phyloP scores from a whole-genome alignment of 2,329 filamentous ascomycete species.

The Sporothrix variecibatus region DNA sequence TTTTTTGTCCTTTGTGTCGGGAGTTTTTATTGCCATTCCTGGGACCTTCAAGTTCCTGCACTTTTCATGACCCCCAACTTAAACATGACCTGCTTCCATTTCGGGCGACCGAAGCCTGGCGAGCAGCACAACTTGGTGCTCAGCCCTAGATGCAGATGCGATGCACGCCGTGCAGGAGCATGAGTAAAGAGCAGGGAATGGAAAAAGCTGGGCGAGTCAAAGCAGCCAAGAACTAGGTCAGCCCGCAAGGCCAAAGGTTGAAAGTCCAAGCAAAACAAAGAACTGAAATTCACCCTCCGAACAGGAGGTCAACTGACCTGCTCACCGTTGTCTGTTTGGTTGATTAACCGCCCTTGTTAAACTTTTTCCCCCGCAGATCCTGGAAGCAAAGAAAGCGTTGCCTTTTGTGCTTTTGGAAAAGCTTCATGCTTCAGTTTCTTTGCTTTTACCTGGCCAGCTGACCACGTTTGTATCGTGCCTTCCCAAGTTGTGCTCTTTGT shows the following conservation, averaged over 20 bases:
- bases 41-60: background rate
- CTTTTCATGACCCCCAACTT: background rate
- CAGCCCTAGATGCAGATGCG: background rate
- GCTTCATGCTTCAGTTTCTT: background rate
- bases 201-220: background rate
- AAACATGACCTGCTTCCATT: constrained; percentile 11
- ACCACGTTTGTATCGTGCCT: background rate
- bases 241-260: background rate
- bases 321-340: background rate
- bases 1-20: background rate
- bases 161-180: background rate
- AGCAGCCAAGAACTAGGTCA: background rate
- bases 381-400: background rate
- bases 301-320: background rate
- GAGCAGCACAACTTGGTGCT: background rate
- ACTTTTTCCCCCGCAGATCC: background rate
- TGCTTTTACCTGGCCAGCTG: background rate
- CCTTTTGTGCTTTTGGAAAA: background rate
- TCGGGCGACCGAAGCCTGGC: background rate
- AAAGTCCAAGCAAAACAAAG: background rate
- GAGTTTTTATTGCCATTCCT: too few relatives aligned
- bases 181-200: background rate
- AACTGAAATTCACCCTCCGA: background rate
- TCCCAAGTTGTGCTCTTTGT: background rate
- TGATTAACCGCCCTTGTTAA: background rate